Percentiles rank a stretch among this genome's conserved stretches.
These are phyloP conservation scores for Cydonia oblonga DNA, from an alignment of 331 rosid genomes.

Conservation along the genomic window DNA sequence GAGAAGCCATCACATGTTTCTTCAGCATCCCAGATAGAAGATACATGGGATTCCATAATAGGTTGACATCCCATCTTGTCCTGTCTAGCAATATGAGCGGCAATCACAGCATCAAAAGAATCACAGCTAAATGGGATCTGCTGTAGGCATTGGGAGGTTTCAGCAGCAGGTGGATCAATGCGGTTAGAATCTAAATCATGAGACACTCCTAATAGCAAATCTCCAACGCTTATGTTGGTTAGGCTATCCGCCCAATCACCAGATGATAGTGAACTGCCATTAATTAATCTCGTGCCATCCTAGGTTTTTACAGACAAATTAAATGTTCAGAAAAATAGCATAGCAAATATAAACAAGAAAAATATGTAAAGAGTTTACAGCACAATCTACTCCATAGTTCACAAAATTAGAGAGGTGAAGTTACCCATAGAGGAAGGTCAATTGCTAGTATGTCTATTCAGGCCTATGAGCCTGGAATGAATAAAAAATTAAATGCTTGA, in stretches of 20 bases:
- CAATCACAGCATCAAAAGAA: conserved; percentile 98
- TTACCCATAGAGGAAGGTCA: background rate
- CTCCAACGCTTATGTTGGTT: conserved; percentile 84
- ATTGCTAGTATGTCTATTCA: conserved; percentile 8
- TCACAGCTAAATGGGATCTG: conserved; percentile 84
- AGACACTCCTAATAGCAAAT: conserved; percentile 68
- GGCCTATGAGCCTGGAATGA: background rate
- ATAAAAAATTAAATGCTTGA: background rate
- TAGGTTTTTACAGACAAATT: conserved; percentile 22
- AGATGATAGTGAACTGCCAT: conserved; percentile 57
- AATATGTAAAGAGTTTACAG: background rate
- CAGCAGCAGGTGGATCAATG: conserved; percentile 33
- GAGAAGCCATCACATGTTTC: conserved; percentile 91
- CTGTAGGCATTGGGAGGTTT: conserved; percentile 44
- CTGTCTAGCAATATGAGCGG: conserved; percentile 84
- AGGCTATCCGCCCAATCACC: conserved; percentile 99
- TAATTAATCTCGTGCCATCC: conserved; percentile 52
- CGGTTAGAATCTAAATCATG: conserved; percentile 43
- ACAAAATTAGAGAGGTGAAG: too few species aligned
- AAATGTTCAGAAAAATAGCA: conserved; percentile 2
- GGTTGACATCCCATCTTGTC: conserved; percentile 47
- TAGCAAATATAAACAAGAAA: background rate
- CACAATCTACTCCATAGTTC: background rate
- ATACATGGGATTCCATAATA: conserved; percentile 40
- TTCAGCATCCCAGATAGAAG: conserved; percentile 97